Evolutionary conservation across 345 rosid species (phyloP).

Genomic region (Populus simonii): DNA sequence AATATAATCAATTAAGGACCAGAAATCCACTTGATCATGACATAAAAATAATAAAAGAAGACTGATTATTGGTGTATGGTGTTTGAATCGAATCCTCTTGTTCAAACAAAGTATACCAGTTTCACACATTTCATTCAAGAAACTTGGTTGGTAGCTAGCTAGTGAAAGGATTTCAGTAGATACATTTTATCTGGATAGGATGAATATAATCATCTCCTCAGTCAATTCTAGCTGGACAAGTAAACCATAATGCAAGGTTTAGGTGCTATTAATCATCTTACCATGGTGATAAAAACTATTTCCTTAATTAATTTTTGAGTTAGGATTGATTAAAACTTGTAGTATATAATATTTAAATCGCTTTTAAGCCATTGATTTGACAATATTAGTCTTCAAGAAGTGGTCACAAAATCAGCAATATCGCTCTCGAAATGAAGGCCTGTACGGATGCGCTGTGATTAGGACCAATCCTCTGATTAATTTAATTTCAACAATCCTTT

Average conservation of each 20-base stretch:
- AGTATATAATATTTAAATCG: no score
- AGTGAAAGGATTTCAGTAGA: neutral
- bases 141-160: neutral
- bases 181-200: neutral
- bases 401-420: no score
- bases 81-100: neutral
- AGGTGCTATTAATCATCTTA: neutral
- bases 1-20: no score
- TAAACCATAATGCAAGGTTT: neutral
- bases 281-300: neutral
- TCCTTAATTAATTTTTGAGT: no score
- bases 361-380: no score
- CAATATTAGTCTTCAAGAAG: no score
- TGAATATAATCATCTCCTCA: neutral
- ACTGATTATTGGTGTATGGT: neutral
- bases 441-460: no score
- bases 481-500: no score
- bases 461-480: no score
- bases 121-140: neutral
- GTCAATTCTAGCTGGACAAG: neutral
- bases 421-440: no score
- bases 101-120: neutral
- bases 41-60: neutral
- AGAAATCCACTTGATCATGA: no score
- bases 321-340: no score